Conservation (phyloP, 2,329 filamentous ascomycete genomes). For the Coniochaeta hoffmannii region DNA sequence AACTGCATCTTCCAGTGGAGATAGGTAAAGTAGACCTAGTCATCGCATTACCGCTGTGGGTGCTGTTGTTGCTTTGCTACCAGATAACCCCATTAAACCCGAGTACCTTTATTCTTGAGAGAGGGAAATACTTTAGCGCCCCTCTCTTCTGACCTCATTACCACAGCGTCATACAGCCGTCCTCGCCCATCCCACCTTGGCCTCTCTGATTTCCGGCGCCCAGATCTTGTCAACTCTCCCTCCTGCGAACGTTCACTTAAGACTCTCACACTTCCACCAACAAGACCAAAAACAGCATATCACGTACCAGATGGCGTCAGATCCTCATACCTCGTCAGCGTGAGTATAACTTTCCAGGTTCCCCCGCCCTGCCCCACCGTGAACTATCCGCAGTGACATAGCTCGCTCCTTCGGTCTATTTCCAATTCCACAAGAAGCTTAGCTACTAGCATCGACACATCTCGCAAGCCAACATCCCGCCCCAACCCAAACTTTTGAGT, state of each 20-base stretch:
- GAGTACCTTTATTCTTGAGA: neutral
- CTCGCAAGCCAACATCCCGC: neutral
- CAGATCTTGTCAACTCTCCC: conserved; percentile 1
- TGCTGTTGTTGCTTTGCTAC: neutral
- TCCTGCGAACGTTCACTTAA: neutral
- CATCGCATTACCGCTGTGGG: neutral
- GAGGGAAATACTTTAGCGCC: neutral
- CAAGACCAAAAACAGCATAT: conserved; percentile 6
- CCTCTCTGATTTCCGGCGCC: neutral
- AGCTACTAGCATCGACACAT: neutral
- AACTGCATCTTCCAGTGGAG: neutral
- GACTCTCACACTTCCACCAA: neutral
- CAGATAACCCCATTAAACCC: neutral
- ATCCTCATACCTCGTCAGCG: conserved; percentile 19
- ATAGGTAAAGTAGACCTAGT: neutral
- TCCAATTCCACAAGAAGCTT: neutral
- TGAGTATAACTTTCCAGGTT: no score
- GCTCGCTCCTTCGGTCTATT: conserved; percentile 1
- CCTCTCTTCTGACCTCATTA: conserved; percentile 3
- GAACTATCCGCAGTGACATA: neutral
- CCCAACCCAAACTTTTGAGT: neutral
- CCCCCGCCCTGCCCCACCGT: conserved; percentile 10
- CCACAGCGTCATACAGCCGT: neutral
- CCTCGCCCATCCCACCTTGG: neutral
- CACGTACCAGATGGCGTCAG: conserved; percentile 22